Percentiles rank a stretch among this genome's conserved stretches.
phyloP scores from a whole-genome alignment of 805 yeast genomes.

The Sugiyamaella boreocaroliniensis region DNA sequence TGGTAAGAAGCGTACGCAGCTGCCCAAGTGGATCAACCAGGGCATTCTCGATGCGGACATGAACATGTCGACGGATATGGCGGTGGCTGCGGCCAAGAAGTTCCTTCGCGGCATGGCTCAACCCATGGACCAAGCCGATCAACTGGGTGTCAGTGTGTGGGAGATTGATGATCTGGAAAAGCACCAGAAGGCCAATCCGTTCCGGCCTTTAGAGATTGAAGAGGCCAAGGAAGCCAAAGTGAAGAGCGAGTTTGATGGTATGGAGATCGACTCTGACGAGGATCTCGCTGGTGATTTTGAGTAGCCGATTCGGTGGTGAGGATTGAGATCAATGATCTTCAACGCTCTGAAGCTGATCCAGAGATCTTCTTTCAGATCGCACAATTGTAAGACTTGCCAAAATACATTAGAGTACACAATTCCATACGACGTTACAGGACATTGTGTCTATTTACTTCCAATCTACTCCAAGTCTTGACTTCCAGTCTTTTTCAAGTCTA shows the following conservation, averaged over 20 bases:
- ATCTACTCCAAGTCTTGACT: too few species aligned
- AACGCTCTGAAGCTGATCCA: too few species aligned
- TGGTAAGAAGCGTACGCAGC: constrained; percentile 72
- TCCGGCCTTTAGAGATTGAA: not conserved
- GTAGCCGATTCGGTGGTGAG: not conserved
- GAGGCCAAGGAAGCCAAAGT: not conserved
- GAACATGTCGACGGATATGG: constrained; percentile 94
- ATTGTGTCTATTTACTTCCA: too few species aligned
- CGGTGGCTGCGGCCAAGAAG: constrained; percentile 87
- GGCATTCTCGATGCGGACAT: constrained; percentile 87
- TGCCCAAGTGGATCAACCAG: constrained; percentile 97
- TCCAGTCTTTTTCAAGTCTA: too few species aligned
- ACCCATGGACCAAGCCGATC: constrained; percentile 81
- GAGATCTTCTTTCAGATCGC: too few species aligned
- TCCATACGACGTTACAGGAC: too few species aligned
- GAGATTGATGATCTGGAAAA: constrained; percentile 40
- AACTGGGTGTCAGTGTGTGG: constrained; percentile 95
- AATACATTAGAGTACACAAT: too few species aligned
- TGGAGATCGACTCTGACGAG: not conserved
- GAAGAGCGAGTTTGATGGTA: not conserved
- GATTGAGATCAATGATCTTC: too few species aligned
- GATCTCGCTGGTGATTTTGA: not conserved
- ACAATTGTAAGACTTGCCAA: too few species aligned
- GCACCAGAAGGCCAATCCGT: constrained; percentile 12
- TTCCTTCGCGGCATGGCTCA: constrained; percentile 91